Percentiles rank a stretch among this genome's conserved stretches.
phyloP scores from a whole-genome alignment of 176 grass and related monocot species.

The Hordeum vulgare region MorexV3_pseudomolecules_assembly NC_058521.1:486419992-486420491 shows the following conservation, averaged over 20 bases:
- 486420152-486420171: not conserved
- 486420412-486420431: too few species aligned
- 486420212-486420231: not conserved
- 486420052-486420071: not conserved
- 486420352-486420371: too few species aligned
- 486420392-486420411: too few species aligned
- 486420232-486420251: too few species aligned
- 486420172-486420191: not conserved
- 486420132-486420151: not conserved
- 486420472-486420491: too few species aligned
- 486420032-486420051: not conserved
- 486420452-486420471: too few species aligned
- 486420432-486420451: too few species aligned
- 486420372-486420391: too few species aligned
- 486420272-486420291: not conserved
- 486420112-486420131: not conserved
- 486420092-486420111: not conserved
- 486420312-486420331: not conserved
- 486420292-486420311: not conserved
- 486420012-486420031: conserved; percentile 10
- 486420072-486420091: not conserved
- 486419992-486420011: not conserved
- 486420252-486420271: too few species aligned
- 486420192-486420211: not conserved
- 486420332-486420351: too few species aligned